phyloP scores from a whole-genome alignment of 2,329 filamentous ascomycete genomes.

The Colletotrichum tofieldiae region DNA sequence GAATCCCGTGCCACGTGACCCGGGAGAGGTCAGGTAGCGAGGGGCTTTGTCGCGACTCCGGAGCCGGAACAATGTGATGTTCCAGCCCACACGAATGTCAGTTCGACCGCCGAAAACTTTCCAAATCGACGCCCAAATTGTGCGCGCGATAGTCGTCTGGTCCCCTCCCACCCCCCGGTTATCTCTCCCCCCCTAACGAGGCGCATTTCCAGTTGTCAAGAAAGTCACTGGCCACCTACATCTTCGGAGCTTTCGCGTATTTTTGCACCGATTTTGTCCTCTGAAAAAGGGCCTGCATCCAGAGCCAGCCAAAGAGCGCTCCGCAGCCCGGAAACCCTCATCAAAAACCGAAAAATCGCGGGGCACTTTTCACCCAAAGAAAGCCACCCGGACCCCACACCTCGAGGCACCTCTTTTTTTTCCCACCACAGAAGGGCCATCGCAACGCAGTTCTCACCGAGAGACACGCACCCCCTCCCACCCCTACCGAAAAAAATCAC shows the following conservation, averaged over 20 bases:
- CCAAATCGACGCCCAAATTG: constrained; percentile 31
- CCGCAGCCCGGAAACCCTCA: constrained; percentile 37
- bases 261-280: constrained; percentile 6
- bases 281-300: constrained; percentile 5
- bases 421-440: constrained; percentile 41
- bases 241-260: neutral
- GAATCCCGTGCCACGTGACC: constrained; percentile 13
- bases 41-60: constrained; percentile 16
- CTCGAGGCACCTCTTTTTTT: constrained; percentile 42
- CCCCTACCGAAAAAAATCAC: constrained; percentile 14
- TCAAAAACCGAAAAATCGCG: constrained; percentile 39
- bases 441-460: constrained; percentile 39
- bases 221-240: neutral
- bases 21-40: neutral
- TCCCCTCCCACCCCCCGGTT: constrained; percentile 9
- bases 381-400: constrained; percentile 35
- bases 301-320: constrained; percentile 30
- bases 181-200: constrained; percentile 7
- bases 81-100: constrained; percentile 40
- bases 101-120: constrained; percentile 34
- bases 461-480: constrained; percentile 32
- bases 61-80: constrained; percentile 27
- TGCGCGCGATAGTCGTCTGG: constrained; percentile 21
- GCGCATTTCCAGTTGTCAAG: constrained; percentile 10
- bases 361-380: constrained; percentile 41